A percentile compares a stretch with the other conserved stretches of the same genome.
phyloP scores from a whole-genome alignment of 2,329 filamentous ascomycete species.

The Fusarium camptoceras region DNA sequence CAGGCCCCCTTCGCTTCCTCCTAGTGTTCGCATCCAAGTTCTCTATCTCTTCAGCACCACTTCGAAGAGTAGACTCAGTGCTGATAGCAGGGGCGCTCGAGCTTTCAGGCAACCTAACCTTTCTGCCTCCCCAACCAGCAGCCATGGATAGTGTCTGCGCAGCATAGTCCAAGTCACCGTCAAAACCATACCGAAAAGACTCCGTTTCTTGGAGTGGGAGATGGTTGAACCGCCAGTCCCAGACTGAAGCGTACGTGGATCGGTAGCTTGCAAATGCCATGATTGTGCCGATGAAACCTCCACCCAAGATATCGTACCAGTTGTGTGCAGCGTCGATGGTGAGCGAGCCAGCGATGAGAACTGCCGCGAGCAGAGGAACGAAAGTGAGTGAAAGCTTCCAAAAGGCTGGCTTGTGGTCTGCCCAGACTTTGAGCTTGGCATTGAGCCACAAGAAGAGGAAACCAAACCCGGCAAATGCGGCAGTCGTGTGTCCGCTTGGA shows the following conservation, averaged over 20 bases:
- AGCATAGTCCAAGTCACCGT: conserved; percentile 31
- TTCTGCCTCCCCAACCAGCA: conserved; percentile 46
- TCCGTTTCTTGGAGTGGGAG: conserved; percentile 66
- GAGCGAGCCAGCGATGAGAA: conserved; percentile 69
- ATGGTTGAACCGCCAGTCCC: conserved; percentile 77
- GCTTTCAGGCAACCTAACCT: conserved; percentile 29
- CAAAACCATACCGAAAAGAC: conserved; percentile 48
- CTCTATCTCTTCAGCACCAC: conserved; percentile 33
- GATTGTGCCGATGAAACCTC: conserved; percentile 70
- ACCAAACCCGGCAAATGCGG: conserved; percentile 71
- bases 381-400: conserved; percentile 73
- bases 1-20: conserved; percentile 23
- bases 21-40: conserved; percentile 31
- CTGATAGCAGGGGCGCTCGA: conserved; percentile 19
- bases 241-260: conserved; percentile 74
- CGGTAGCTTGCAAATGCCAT: conserved; percentile 74
- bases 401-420: conserved; percentile 73
- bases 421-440: conserved; percentile 77
- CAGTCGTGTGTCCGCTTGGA: conserved; percentile 75
- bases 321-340: conserved; percentile 76
- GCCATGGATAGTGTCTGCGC: conserved; percentile 41
- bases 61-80: conserved; percentile 25
- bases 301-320: conserved; percentile 76
- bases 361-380: conserved; percentile 69
- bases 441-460: conserved; percentile 77